These are phyloP conservation scores for Diplodia sapinea DNA, from an alignment of 2,329 filamentous ascomycete species.

Conservation along the genomic window DNA sequence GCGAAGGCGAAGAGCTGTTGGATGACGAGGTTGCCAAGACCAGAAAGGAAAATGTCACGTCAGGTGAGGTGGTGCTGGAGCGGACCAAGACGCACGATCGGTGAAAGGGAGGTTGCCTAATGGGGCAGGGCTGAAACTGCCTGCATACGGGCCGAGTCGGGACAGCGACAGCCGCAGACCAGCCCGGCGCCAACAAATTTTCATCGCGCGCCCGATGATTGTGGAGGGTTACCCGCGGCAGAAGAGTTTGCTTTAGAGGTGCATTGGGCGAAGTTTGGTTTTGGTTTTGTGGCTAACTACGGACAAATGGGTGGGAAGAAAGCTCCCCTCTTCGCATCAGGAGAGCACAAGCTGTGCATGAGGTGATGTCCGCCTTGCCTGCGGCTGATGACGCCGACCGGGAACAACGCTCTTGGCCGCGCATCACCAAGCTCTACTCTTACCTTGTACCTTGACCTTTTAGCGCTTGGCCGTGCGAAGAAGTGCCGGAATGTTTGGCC, in stretches of 20 bases:
- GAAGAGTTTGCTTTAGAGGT: slow-evolving; percentile 4
- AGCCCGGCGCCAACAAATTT: slow-evolving; percentile 7
- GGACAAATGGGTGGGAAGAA: neutral
- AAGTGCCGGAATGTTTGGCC: slow-evolving; percentile 9
- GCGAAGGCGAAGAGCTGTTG: slow-evolving; percentile 46
- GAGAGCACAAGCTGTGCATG: slow-evolving; percentile 15
- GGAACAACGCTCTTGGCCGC: slow-evolving; percentile 13
- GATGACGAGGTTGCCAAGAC: slow-evolving; percentile 40
- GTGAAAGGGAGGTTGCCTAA: slow-evolving; percentile 31
- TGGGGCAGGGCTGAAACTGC: slow-evolving; percentile 1
- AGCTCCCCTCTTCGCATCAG: slow-evolving; percentile 1
- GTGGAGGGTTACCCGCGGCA: neutral
- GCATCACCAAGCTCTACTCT: slow-evolving; percentile 11
- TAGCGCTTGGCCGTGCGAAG: slow-evolving; percentile 22
- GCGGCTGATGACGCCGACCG: slow-evolving; percentile 16
- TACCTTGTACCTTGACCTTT: neutral
- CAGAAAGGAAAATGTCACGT: slow-evolving; percentile 40
- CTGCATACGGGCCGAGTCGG: slow-evolving; percentile 28
- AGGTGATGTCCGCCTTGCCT: slow-evolving; percentile 19
- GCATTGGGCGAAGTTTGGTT: neutral
- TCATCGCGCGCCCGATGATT: neutral
- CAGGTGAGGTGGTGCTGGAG: slow-evolving; percentile 40
- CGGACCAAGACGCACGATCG: slow-evolving; percentile 35
- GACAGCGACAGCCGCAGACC: slow-evolving; percentile 15
- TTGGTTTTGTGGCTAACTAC: neutral